phyloP scores from a whole-genome alignment of 345 rosid species.

The rapeseed (Brassica napus) region DNA sequence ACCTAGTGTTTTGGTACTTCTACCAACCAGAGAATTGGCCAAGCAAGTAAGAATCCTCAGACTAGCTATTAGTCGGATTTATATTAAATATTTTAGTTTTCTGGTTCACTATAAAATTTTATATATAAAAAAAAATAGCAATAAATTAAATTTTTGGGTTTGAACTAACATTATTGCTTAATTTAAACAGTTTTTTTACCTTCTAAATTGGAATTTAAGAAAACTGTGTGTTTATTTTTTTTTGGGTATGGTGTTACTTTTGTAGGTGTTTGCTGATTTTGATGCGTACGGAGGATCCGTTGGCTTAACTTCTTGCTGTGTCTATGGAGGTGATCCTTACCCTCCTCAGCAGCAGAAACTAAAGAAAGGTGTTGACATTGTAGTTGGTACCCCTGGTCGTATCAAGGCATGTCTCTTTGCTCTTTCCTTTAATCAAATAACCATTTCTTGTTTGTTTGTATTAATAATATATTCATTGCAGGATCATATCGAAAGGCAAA shows the following conservation, averaged over 20 bases:
- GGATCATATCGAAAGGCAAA: slow-evolving; percentile 86
- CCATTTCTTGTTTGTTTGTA: neutral
- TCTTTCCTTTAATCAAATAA: neutral
- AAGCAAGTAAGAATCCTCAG: slow-evolving; percentile 42
- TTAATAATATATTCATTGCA: slow-evolving; percentile 25
- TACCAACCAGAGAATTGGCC: slow-evolving; percentile 96
- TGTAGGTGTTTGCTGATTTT: slow-evolving; percentile 76
- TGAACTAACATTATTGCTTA: too few species aligned
- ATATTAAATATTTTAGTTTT: too few species aligned
- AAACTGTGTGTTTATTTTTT: neutral
- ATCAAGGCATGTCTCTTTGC: slow-evolving; percentile 56
- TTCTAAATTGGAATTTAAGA: too few species aligned
- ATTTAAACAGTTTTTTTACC: too few species aligned
- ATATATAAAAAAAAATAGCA: too few species aligned
- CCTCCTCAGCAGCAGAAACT: slow-evolving; percentile 60
- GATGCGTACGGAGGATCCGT: slow-evolving; percentile 75
- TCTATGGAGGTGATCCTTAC: slow-evolving; percentile 89
- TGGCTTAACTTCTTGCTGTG: slow-evolving; percentile 80
- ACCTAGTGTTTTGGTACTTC: slow-evolving; percentile 86
- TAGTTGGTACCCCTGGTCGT: slow-evolving; percentile 96
- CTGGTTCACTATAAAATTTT: too few species aligned
- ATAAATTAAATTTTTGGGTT: too few species aligned
- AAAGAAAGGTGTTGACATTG: slow-evolving; percentile 85
- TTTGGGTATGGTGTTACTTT: neutral
- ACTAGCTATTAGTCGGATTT: too few species aligned